Base-by-base conservation (phyloP, 768 basidiomycete genomes). In the Naganishia vaughanmartiniae region DNA sequence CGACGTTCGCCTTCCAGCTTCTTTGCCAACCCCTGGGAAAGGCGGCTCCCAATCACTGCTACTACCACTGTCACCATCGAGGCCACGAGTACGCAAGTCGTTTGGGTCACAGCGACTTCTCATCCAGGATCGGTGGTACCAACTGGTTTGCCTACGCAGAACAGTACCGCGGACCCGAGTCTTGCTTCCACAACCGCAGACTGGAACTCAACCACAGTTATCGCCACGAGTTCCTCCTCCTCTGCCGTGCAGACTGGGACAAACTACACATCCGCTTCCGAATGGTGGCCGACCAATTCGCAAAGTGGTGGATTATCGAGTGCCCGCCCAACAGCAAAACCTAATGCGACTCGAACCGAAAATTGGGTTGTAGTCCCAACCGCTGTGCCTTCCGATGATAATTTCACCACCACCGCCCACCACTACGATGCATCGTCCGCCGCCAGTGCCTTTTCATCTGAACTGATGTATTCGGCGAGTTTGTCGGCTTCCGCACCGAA, bases 21-120 rank as follows among this genome's bases (percentile, higher is more conserved):
- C 24, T 63, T 63, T n/a, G 60, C 60, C 31, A 63, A 63, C 33
- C 39, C 46, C 36, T 63, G 60, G 60, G 67, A 68, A 57, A 34
- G 67, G 19, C 33, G 55, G 31, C 36, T 79, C 56, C 79, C 79
- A 1, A 79, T 80, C 67, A 81, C 80, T 15, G 76, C 80, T 6
- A 81, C 80, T 0, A 81, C 76, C 0, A 78, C 77, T 0, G 73
- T 81, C 26, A 70, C 75, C 17, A 74, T 78, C 19, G 67, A 77
- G 28, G 73, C 74, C 48, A 81, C 80, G 9, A 73, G 33, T 39
- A 79, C 78, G 12, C 45, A 73, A 33, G 77, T 76, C 11, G 73
- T 79, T 0, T 78, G 78, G 77, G 77, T 76, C 33, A 53, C 65
- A 34, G 65, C 65, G 17, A 66, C 65, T 33, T 53, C 54, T 15